Conservation (phyloP, 106 monocot genomes). For the Allium fistulosum region DNA sequence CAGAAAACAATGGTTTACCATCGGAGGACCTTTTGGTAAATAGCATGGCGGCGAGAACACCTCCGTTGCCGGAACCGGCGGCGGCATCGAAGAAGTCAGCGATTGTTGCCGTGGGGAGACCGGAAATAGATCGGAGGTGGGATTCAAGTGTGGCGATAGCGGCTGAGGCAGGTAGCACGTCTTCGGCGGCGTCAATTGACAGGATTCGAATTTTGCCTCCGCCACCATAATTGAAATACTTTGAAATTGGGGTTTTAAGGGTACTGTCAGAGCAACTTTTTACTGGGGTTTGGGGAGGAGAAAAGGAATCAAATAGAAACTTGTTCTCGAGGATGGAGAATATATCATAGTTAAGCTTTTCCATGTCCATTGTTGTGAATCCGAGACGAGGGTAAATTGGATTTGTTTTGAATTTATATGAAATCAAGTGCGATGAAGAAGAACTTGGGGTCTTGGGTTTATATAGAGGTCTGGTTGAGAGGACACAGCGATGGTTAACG, state of each 20-base stretch:
- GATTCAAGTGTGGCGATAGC: constrained; percentile 50
- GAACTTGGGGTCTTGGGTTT: too few relatives aligned
- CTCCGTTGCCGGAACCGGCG: too few relatives aligned
- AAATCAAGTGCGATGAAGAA: too few relatives aligned
- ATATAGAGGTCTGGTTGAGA: too few relatives aligned
- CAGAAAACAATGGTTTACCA: constrained; percentile 16
- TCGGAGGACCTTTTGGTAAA: constrained; percentile 27
- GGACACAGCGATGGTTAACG: too few relatives aligned
- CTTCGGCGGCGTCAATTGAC: constrained; percentile 39
- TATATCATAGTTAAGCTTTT: constrained; percentile 70
- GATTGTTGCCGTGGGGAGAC: constrained; percentile 34
- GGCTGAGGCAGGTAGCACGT: constrained; percentile 37
- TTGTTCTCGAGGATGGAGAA: constrained; percentile 61
- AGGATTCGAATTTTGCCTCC: constrained; percentile 52
- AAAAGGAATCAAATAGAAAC: constrained; percentile 33
- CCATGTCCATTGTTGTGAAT: constrained; percentile 11
- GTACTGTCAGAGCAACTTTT: not conserved
- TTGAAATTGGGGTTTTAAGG: too few relatives aligned
- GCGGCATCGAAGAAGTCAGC: constrained; percentile 76
- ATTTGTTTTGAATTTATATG: too few relatives aligned
- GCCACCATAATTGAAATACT: not conserved
- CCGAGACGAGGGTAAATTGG: too few relatives aligned
- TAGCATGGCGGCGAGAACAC: constrained; percentile 40
- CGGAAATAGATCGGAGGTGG: constrained; percentile 27
- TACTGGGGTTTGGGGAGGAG: not conserved